phyloP scores from a whole-genome alignment of 441 rosid genomes.

The Iberis amara region DNA sequence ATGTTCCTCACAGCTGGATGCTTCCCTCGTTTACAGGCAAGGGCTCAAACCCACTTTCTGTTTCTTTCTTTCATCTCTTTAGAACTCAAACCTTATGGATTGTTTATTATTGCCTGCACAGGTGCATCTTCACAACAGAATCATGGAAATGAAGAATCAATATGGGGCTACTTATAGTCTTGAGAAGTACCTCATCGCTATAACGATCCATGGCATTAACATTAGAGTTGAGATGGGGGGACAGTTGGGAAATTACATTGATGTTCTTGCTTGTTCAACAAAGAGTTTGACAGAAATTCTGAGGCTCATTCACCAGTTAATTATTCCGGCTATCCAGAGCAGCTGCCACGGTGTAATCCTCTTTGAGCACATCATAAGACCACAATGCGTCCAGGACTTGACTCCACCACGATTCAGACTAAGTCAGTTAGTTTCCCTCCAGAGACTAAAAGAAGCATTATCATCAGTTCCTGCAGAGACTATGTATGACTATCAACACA shows the following conservation, averaged over 20 bases:
- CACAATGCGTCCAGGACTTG: slow-evolving; percentile 67
- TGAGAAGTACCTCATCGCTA: slow-evolving; percentile 69
- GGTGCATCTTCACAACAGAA: slow-evolving; percentile 81
- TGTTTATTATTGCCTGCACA: slow-evolving; percentile 30
- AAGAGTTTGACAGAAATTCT: slow-evolving; percentile 85
- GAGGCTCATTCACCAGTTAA: slow-evolving; percentile 63
- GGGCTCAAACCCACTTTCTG: slow-evolving; percentile 6
- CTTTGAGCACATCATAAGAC: slow-evolving; percentile 69
- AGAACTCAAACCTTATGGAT: slow-evolving; percentile 24
- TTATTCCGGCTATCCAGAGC: slow-evolving; percentile 74
- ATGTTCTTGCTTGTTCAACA: slow-evolving; percentile 83
- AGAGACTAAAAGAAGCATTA: slow-evolving; percentile 67
- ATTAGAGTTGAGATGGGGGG: slow-evolving; percentile 91
- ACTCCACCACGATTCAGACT: slow-evolving; percentile 75
- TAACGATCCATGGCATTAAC: slow-evolving; percentile 70
- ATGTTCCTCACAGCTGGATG: slow-evolving; percentile 83
- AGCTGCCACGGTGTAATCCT: slow-evolving; percentile 75
- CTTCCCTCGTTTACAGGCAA: slow-evolving; percentile 89
- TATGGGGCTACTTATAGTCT: slow-evolving; percentile 79
- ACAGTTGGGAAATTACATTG: slow-evolving; percentile 75
- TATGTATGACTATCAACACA: slow-evolving; percentile 93
- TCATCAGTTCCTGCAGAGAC: slow-evolving; percentile 82
- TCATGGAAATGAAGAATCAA: slow-evolving; percentile 69
- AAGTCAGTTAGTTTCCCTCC: slow-evolving; percentile 57
- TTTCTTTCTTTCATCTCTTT: slow-evolving; percentile 13